A percentile compares a stretch with the other conserved stretches of the same genome.
phyloP scores from a whole-genome alignment of 75 land plant species.

The Chamaecyparis obtusa region DNA sequence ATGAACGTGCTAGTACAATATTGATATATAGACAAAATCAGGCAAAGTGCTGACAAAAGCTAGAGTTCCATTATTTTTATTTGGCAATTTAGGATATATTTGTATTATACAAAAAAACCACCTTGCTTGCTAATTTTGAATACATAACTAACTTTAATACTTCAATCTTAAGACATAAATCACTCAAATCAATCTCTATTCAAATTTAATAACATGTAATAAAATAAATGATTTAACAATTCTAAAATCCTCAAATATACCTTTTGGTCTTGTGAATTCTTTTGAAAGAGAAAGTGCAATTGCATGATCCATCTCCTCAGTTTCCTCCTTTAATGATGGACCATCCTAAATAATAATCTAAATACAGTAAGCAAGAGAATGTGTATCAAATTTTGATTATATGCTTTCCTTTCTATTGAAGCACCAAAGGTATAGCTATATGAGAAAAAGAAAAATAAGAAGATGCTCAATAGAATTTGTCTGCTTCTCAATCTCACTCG shows the following conservation, averaged over 20 bases:
- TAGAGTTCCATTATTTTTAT: not conserved
- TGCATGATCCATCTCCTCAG: conserved; percentile 81
- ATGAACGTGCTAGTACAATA: not conserved
- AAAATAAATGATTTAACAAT: not conserved
- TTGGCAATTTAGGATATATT: not conserved
- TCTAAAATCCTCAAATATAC: conserved; percentile 15
- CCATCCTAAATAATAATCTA: conserved; percentile 32
- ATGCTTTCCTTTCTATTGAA: not conserved
- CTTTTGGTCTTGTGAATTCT: conserved; percentile 45
- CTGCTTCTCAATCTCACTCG: not conserved
- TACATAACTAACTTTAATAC: not conserved
- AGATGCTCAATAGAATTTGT: not conserved
- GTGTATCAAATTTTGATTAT: not conserved
- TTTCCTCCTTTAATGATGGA: conserved; percentile 25
- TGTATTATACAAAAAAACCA: not conserved
- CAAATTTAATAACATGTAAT: not conserved
- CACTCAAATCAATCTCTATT: not conserved
- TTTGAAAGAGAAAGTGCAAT: conserved; percentile 74
- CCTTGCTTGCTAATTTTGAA: not conserved
- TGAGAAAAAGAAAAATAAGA: not conserved
- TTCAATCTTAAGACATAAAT: not conserved
- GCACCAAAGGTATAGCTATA: not conserved
- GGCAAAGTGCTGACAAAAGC: not conserved
- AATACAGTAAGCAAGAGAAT: not conserved
- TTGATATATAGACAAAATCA: not conserved